Evolutionary conservation across 1,139 yeast genomes (phyloP).

Genomic region (Spathaspora sp.): DNA sequence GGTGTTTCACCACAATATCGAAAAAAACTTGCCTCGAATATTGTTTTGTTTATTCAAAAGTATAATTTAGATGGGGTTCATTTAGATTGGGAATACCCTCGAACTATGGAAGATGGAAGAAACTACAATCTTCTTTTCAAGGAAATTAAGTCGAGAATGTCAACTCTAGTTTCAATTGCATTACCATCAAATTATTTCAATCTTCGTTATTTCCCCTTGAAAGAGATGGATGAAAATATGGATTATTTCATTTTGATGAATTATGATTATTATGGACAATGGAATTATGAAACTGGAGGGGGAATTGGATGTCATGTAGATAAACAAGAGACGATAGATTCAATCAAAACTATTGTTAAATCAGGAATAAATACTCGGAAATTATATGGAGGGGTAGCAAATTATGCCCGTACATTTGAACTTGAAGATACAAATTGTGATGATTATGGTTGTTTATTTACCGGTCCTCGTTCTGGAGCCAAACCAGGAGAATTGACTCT

Average conservation of each 20-base stretch:
- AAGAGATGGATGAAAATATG: constrained; percentile 15
- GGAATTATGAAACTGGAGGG: constrained; percentile 11
- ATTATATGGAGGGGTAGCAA: constrained; percentile 21
- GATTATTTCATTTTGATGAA: constrained; percentile 20
- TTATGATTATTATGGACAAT: constrained; percentile 18
- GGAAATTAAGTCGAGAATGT: constrained; percentile 2
- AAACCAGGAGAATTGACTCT: constrained; percentile 1
- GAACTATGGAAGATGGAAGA: constrained; percentile 12
- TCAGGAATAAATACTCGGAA: constrained; percentile 19
- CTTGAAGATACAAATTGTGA: constrained; percentile 9
- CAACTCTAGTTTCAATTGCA: constrained; percentile 5
- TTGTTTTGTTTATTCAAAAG: constrained; percentile 14
- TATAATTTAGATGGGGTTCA: constrained; percentile 21
- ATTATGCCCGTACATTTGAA: constrained; percentile 16
- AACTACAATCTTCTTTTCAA: constrained; percentile 6
- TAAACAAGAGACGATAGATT: constrained; percentile 7
- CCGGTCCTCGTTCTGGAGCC: constrained; percentile 6
- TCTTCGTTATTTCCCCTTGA: constrained; percentile 5
- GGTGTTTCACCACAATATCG: constrained; percentile 13
- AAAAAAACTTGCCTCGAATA: constrained; percentile 16
- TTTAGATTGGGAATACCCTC: constrained; percentile 24
- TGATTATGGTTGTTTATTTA: constrained; percentile 5
- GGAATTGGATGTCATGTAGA: constrained; percentile 17
- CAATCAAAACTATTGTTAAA: constrained; percentile 17
- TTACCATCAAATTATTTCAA: constrained; percentile 4